phyloP scores from a whole-genome alignment of 345 rosid species.

The Citrus unshiu region DNA sequence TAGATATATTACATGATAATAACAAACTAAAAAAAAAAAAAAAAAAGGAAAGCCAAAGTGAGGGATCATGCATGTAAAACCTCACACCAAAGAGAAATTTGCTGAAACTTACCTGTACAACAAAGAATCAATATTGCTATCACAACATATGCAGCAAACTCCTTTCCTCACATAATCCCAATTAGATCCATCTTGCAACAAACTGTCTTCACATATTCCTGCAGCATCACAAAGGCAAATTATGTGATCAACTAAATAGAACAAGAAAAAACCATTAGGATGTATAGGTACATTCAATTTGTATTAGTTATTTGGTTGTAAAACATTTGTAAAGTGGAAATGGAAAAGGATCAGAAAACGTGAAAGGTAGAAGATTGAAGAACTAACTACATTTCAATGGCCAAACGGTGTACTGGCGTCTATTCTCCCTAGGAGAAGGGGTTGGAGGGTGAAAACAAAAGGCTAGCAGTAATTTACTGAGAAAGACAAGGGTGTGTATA shows the following conservation, averaged over 20 bases:
- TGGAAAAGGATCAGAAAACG: background rate
- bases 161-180: constrained; percentile 88
- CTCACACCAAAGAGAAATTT: background rate
- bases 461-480: no score
- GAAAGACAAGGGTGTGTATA: no score
- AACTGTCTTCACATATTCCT: constrained; percentile 41
- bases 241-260: background rate
- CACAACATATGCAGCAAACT: constrained; percentile 70
- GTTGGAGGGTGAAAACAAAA: no score
- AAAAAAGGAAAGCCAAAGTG: background rate
- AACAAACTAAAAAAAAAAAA: background rate
- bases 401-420: background rate
- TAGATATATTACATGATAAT: background rate
- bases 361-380: background rate
- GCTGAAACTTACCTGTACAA: constrained; percentile 63
- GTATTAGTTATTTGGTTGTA: background rate
- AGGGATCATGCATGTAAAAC: background rate
- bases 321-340: background rate
- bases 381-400: background rate
- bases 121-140: constrained; percentile 68
- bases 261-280: background rate
- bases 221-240: constrained; percentile 14
- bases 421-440: background rate
- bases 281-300: background rate
- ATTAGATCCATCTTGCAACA: constrained; percentile 43